Conservation (phyloP, 2,329 filamentous ascomycete genomes). For the Phialemonium atrogriseum region DNA sequence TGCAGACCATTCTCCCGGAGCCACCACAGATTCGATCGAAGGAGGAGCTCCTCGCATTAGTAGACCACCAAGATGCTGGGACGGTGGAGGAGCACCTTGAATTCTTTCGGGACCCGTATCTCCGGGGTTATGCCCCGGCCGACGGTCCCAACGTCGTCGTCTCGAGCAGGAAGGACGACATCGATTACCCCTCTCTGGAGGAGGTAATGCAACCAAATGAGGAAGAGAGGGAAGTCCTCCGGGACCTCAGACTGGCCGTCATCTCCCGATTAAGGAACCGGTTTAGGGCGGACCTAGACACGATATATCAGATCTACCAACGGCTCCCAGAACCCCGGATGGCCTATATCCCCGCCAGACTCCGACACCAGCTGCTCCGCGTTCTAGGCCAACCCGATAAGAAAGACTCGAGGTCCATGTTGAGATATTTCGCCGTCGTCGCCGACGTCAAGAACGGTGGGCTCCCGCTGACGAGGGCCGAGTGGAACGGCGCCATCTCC, state of each 20-base stretch:
- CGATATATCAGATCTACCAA: constrained; percentile 41
- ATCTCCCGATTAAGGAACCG: constrained; percentile 32
- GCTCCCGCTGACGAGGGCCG: constrained; percentile 54
- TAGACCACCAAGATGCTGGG: constrained; percentile 38
- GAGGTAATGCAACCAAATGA: constrained; percentile 28
- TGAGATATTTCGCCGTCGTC: constrained; percentile 74
- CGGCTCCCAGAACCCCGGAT: constrained; percentile 44
- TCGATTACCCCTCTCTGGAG: constrained; percentile 33
- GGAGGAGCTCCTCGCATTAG: constrained; percentile 42
- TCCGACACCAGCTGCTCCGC: constrained; percentile 58
- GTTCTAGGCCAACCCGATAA: constrained; percentile 57
- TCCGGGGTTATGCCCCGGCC: constrained; percentile 42
- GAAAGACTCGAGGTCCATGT: constrained; percentile 54
- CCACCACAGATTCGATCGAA: constrained; percentile 13
- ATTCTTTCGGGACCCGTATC: constrained; percentile 43
- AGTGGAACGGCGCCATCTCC: constrained; percentile 82
- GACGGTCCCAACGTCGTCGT: constrained; percentile 40
- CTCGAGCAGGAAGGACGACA: constrained; percentile 41
- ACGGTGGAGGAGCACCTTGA: constrained; percentile 45
- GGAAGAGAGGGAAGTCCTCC: constrained; percentile 25
- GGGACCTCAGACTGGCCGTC: constrained; percentile 32
- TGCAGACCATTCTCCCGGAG: constrained; percentile 2
- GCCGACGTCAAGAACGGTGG: constrained; percentile 73
- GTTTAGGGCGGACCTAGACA: constrained; percentile 28
- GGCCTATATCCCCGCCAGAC: constrained; percentile 35